Percentiles rank a stretch among this genome's conserved stretches.
Evolutionary conservation across 768 basidiomycete genomes (phyloP).

Genomic region (Trametes elegans): DNA sequence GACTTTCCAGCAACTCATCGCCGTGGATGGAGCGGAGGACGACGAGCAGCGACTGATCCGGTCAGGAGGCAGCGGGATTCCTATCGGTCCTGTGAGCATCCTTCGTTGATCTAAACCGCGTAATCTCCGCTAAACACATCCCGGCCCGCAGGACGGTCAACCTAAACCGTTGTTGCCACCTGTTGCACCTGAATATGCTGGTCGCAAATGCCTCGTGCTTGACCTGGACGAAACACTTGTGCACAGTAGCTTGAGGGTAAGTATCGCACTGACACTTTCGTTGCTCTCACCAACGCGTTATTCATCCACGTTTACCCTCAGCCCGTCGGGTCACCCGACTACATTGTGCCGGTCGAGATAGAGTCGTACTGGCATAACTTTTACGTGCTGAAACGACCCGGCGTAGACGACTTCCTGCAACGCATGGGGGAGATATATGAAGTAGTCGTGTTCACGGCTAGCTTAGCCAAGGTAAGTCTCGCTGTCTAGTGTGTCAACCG

Average conservation of each 20-base stretch:
- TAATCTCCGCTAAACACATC: neutral
- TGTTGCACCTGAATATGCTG: conserved; percentile 74
- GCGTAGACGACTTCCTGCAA: conserved; percentile 94
- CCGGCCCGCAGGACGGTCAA: conserved; percentile 63
- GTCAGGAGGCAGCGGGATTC: conserved; percentile 91
- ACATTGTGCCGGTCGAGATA: conserved; percentile 98
- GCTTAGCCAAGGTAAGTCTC: conserved; percentile 80
- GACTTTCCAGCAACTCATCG: conserved; percentile 50
- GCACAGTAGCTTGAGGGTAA: conserved; percentile 95
- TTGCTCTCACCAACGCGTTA: neutral
- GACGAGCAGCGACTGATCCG: conserved; percentile 88
- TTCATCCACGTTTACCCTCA: conserved; percentile 40
- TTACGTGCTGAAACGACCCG: conserved; percentile 97
- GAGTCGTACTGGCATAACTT: conserved; percentile 98
- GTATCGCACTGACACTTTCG: conserved; percentile 5
- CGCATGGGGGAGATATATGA: conserved; percentile 99
- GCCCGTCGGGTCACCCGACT: conserved; percentile 71
- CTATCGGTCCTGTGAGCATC: conserved; percentile 77
- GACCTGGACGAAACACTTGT: conserved; percentile 97
- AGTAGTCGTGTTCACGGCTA: conserved; percentile 96
- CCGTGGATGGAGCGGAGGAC: conserved; percentile 62
- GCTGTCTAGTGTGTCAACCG: neutral
- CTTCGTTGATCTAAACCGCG: conserved; percentile 2
- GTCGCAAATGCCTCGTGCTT: conserved; percentile 92
- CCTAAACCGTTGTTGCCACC: conserved; percentile 88